Percentiles rank a stretch among this genome's conserved stretches.
Conservation (phyloP, 805 yeast species). For the Saturnispora halmiae region DNA sequence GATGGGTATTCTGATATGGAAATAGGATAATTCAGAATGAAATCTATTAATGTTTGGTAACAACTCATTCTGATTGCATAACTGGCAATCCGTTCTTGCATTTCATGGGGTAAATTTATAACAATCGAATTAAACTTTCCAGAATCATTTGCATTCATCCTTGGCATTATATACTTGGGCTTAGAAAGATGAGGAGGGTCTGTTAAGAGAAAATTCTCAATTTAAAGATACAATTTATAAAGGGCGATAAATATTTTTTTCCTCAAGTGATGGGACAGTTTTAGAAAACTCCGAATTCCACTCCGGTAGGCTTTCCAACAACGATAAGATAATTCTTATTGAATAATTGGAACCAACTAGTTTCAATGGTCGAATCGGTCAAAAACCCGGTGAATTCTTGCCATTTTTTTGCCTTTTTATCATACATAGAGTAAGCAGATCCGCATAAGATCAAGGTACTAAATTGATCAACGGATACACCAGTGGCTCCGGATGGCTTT, state of each 20-base stretch:
- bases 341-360: not conserved
- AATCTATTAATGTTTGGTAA: constrained; percentile 6
- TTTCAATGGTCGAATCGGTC: not conserved
- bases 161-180: too few relatives aligned
- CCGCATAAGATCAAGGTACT: constrained; percentile 7
- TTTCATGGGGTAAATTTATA: constrained; percentile 1
- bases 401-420: constrained; percentile 10
- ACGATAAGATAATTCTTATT: not conserved
- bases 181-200: too few relatives aligned
- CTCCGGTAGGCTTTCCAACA: not conserved
- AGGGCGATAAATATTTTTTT: not conserved
- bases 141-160: not conserved
- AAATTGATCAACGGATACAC: constrained; percentile 11
- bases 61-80: not conserved
- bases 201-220: too few relatives aligned
- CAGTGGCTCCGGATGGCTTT: not conserved
- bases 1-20: not conserved
- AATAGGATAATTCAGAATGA: constrained; percentile 3
- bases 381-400: not conserved
- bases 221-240: not conserved
- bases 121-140: not conserved
- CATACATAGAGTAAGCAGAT: constrained; percentile 5
- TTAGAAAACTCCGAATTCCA: constrained; percentile 1
- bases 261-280: not conserved
- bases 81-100: constrained; percentile 1